Base-by-base conservation (phyloP, 1,284 basidiomycete species). In the Nidula niveotomentosa region DNA sequence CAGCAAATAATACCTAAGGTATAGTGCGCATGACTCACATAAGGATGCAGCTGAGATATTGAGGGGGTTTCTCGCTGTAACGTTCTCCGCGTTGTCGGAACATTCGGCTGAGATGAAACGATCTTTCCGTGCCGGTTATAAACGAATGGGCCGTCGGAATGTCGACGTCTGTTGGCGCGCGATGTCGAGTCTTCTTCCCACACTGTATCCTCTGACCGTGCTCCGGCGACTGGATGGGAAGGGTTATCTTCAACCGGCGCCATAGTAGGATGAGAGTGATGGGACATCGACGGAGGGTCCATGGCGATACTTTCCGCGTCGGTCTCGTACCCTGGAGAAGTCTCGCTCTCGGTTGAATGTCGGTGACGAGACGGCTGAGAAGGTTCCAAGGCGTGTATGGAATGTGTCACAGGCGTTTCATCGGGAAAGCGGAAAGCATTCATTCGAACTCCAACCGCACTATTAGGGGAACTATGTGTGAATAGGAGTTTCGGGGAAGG, bases 21-120 rank as follows among this genome's bases (percentile, higher is more conserved):
- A 51, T 23, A 46, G 8, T 43, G 43, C 44, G 49, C 43, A 48
- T 23, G 10, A 61, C 71, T 62, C 53, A 76, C 72, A 61, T 74
- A 75, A 53, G 73, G 74, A 64, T 75, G 74, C 13, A 76, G 57
- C 13, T 60, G 60, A 18, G 62, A 60, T 34, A 60, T 52, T 15
- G 58, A 51, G 33, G 37, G 48, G 51, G 41, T 43, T 54, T 60
- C 39, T n/a, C 59, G 48, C 54, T 59, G 23, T 4, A 23, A 23
- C 23, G 4, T 48, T 55, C 56, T 50, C 59, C 59, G 15, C 50
- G 59, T 50, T 41, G 56, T 55, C 43, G 23, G 23, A 23, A 23
- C 4, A 23, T 4, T 23, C 23, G 52, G 51, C 34, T 56, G 53
- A 10, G 49, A 52, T 44, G 52, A 36, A 8, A 41, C 13, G 45